Conservation (phyloP, 805 yeast species). For the Barnettozyma populi region DNA sequence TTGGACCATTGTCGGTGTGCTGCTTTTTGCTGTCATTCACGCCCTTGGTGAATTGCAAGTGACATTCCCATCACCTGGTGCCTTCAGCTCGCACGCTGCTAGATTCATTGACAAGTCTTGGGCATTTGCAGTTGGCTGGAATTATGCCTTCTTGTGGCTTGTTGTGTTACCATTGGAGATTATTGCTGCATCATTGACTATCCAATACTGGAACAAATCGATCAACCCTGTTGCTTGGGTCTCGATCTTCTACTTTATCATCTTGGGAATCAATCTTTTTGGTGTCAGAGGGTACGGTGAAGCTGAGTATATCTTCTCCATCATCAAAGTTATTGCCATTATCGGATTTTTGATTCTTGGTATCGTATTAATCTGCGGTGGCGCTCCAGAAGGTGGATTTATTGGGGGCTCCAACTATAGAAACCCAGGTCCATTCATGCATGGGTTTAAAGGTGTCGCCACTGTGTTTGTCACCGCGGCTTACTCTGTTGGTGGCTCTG, state of each 20-base stretch:
- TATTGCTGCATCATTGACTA: constrained; percentile 49
- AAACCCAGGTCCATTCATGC: constrained; percentile 59
- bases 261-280: constrained; percentile 43
- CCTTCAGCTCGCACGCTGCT: constrained; percentile 57
- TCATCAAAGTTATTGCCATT: constrained; percentile 45
- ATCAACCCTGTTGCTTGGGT: constrained; percentile 46
- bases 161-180: constrained; percentile 47
- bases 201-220: constrained; percentile 43
- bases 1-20: constrained; percentile 46
- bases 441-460: constrained; percentile 49
- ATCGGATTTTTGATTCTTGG: constrained; percentile 52
- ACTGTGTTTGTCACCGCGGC: constrained; percentile 52
- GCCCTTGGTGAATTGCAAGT: constrained; percentile 58
- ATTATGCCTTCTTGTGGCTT: constrained; percentile 48
- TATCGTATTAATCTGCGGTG: constrained; percentile 42
- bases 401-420: constrained; percentile 43
- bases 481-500: constrained; percentile 50
- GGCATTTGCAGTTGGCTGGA: constrained; percentile 61
- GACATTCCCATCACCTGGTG: constrained; percentile 59
- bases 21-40: constrained; percentile 56
- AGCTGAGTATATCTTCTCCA: constrained; percentile 45
- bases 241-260: constrained; percentile 43
- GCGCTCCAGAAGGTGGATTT: constrained; percentile 40
- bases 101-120: constrained; percentile 54
- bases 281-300: constrained; percentile 54